A percentile compares a stretch with the other conserved stretches of the same genome.
phyloP scores from a whole-genome alignment of 2,329 filamentous ascomycete species.

The Exophiala calicioides region DNA sequence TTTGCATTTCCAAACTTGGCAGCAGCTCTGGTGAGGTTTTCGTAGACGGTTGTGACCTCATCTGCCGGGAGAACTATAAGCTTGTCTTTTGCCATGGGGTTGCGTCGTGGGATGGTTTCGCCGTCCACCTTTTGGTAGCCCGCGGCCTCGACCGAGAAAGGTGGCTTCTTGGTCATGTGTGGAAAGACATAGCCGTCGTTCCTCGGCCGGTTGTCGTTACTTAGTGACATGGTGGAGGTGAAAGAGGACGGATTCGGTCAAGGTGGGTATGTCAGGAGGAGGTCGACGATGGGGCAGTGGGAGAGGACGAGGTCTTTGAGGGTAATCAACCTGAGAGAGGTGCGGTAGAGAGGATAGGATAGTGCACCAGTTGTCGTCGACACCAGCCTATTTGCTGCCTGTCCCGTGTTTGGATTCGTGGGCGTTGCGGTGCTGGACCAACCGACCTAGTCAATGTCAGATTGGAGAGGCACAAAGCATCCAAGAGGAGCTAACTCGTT shows the following conservation, averaged over 20 bases:
- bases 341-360: neutral
- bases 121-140: constrained; percentile 69
- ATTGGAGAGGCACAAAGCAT: no score
- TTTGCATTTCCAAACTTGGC: constrained; percentile 62
- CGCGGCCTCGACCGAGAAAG: constrained; percentile 72
- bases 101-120: constrained; percentile 80
- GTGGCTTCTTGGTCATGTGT: constrained; percentile 65
- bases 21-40: constrained; percentile 72
- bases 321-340: no score
- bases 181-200: constrained; percentile 36
- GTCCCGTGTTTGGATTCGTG: no score
- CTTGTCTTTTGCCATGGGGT: constrained; percentile 69
- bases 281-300: neutral
- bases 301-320: neutral
- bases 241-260: neutral
- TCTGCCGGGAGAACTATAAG: constrained; percentile 66
- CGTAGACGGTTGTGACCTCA: constrained; percentile 74
- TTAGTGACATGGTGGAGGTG: constrained; percentile 18
- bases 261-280: neutral
- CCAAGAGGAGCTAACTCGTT: neutral
- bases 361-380: no score
- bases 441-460: no score
- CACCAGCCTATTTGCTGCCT: neutral
- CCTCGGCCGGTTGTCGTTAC: constrained; percentile 24
- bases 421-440: no score